These are phyloP conservation scores for Tripterygium wilfordii DNA, from an alignment of 177 flowering plant genomes.

Conservation along the genomic window DNA sequence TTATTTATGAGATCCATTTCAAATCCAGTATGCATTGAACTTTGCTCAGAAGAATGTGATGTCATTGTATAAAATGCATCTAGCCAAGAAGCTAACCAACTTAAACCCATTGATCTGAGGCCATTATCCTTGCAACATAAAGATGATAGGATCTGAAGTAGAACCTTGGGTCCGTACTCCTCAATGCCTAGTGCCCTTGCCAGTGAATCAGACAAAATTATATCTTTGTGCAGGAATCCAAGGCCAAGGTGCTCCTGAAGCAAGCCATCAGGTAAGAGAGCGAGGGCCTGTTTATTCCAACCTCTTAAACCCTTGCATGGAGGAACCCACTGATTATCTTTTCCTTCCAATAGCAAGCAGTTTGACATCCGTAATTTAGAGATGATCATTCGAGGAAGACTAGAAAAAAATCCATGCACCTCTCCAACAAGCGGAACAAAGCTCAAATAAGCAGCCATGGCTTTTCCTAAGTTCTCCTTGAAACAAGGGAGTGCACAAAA, in stretches of 20 bases:
- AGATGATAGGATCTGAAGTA: conserved; percentile 50
- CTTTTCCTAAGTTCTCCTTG: conserved; percentile 56
- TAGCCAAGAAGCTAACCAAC: conserved; percentile 74
- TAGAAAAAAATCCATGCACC: conserved; percentile 91
- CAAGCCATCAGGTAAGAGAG: conserved; percentile 56
- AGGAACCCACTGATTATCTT: conserved; percentile 61
- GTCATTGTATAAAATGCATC: conserved; percentile 42
- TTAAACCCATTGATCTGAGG: conserved; percentile 52
- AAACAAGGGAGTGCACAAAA: conserved; percentile 81
- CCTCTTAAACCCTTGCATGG: conserved; percentile 82
- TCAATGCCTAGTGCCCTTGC: conserved; percentile 74
- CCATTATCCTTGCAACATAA: conserved; percentile 41
- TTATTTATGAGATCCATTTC: conserved; percentile 33
- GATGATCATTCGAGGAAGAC: conserved; percentile 76
- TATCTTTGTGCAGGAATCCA: conserved; percentile 65
- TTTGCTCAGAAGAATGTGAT: conserved; percentile 25
- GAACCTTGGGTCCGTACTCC: conserved; percentile 71
- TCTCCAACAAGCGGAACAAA: conserved; percentile 92
- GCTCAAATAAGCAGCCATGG: conserved; percentile 79
- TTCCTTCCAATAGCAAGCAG: conserved; percentile 83
- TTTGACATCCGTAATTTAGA: conserved; percentile 63
- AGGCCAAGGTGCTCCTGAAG: conserved; percentile 78
- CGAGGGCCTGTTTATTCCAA: conserved; percentile 64
- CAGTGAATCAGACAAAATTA: conserved; percentile 60
- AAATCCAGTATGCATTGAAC: conserved; percentile 12